Evolutionary conservation across 2,329 filamentous ascomycete species (phyloP).

Genomic region (Curvularia lunata): DNA sequence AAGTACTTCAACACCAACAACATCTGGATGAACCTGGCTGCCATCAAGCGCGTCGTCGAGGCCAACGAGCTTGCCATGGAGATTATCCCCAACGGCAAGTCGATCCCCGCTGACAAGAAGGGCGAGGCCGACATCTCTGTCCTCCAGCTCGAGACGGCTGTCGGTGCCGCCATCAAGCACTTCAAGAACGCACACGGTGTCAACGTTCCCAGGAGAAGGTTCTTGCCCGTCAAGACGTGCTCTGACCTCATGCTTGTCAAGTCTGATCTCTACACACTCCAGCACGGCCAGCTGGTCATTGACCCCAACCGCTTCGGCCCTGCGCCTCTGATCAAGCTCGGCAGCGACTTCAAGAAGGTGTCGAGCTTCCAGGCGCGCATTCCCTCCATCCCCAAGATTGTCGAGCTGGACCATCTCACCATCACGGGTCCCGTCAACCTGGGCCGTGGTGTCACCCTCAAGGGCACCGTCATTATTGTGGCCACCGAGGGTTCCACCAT

Average conservation of each 20-base stretch:
- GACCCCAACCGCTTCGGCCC: conserved; percentile 96
- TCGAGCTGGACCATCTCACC: conserved; percentile 92
- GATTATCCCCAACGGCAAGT: conserved; percentile 99
- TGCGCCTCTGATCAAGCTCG: conserved; percentile 97
- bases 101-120: conserved; percentile 98
- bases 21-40: conserved; percentile 98
- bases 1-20: conserved; percentile 99
- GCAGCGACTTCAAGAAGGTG: conserved; percentile 99
- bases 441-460: conserved; percentile 91
- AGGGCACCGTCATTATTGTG: conserved; percentile 99
- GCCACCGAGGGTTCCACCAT: conserved; percentile 98
- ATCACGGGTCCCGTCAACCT: conserved; percentile 98
- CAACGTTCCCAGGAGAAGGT: conserved; percentile 95
- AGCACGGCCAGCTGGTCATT: conserved; percentile 97
- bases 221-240: conserved; percentile 99
- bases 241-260: conserved; percentile 99
- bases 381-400: conserved; percentile 85
- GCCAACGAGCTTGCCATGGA: conserved; percentile 99
- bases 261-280: conserved; percentile 97
- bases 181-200: conserved; percentile 99
- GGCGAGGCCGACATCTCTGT: conserved; percentile 98
- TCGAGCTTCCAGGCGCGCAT: conserved; percentile 93
- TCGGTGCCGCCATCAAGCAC: conserved; percentile 97
- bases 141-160: conserved; percentile 97
- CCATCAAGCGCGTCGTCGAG: conserved; percentile 98